Conservation (phyloP, 768 basidiomycete genomes). For the Kwoniella europaea region DNA sequence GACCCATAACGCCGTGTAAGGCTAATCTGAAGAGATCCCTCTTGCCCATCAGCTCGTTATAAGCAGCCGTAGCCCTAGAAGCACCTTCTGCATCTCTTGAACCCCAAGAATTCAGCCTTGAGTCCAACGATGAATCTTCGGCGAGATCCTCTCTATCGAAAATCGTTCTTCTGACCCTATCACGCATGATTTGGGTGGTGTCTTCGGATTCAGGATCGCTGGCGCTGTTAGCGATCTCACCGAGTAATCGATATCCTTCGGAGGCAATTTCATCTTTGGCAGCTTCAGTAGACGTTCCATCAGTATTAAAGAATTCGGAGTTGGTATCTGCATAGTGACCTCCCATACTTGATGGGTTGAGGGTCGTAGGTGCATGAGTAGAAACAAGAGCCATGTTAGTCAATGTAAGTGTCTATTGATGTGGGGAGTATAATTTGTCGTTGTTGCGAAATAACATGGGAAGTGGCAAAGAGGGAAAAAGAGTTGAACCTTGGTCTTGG, state of each 20-base stretch:
- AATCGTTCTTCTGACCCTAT: not conserved
- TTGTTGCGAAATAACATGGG: not conserved
- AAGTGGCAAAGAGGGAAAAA: constrained; percentile 7
- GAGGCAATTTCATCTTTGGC: not conserved
- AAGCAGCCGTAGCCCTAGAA: not conserved
- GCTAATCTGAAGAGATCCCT: not conserved
- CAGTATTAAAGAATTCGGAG: not conserved
- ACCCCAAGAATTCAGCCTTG: not conserved
- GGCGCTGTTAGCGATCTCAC: not conserved
- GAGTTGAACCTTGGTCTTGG: not conserved
- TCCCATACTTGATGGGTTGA: not conserved
- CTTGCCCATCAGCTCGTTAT: not conserved
- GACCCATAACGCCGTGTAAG: not conserved
- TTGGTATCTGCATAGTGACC: not conserved
- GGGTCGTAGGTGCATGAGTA: constrained; percentile 4
- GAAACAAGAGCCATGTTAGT: constrained; percentile 3
- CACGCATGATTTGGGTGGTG: not conserved
- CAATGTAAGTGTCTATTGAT: too few relatives aligned
- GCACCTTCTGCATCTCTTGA: not conserved
- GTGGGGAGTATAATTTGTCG: not conserved
- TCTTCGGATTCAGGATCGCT: not conserved
- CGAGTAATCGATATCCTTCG: not conserved
- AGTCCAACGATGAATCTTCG: not conserved
- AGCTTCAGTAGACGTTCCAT: not conserved
- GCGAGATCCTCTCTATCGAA: not conserved